phyloP scores from a whole-genome alignment of 1,284 basidiomycete species.

The Wolfiporia cocos region DNA sequence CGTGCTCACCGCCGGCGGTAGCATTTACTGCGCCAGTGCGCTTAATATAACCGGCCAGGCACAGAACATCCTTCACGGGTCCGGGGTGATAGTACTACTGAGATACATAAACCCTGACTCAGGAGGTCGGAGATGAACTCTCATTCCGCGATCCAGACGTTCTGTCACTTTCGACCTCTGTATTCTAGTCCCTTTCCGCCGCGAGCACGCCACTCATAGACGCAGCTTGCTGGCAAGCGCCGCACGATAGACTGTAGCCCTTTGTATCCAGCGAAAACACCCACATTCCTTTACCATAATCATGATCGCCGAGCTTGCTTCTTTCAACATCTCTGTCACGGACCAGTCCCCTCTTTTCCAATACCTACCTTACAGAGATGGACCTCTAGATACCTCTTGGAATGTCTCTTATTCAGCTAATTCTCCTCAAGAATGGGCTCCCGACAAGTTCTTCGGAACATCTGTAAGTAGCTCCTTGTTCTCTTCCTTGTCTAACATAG shows the following conservation, averaged over 20 bases:
- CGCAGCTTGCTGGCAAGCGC: background rate
- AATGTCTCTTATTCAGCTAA: background rate
- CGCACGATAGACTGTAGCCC: background rate
- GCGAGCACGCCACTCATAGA: too few species aligned
- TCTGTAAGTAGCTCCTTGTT: background rate
- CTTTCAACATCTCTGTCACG: background rate
- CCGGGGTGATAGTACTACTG: too few species aligned
- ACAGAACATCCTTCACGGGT: too few species aligned
- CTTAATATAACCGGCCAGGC: too few species aligned
- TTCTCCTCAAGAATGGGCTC: background rate
- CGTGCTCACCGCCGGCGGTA: too few species aligned
- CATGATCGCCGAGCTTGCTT: background rate
- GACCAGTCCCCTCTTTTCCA: background rate
- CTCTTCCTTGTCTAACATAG: background rate
- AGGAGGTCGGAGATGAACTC: too few species aligned
- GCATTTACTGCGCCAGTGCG: too few species aligned
- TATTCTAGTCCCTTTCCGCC: too few species aligned
- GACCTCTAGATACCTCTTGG: background rate
- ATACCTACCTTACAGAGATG: background rate
- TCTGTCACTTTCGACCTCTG: too few species aligned
- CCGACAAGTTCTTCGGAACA: background rate
- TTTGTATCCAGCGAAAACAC: background rate
- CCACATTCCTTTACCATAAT: background rate
- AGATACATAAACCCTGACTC: too few species aligned
- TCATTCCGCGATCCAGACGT: too few species aligned